Base-by-base conservation (phyloP, 495 filamentous ascomycete genomes). In the Penicillium cataractarum region DNA sequence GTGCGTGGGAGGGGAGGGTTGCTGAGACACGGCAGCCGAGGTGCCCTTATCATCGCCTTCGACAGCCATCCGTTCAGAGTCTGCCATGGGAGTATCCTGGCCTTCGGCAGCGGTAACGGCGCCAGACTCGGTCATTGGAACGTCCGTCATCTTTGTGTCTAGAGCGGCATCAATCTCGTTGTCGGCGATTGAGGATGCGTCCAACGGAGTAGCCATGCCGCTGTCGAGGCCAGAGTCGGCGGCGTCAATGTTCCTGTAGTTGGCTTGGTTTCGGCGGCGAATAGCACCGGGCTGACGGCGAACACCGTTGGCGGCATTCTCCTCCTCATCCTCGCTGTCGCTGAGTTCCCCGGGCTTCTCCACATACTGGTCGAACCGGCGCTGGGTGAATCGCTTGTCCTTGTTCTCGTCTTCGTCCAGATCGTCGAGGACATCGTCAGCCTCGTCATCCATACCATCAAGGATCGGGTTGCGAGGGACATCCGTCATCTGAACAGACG, bases 401-500 rank as follows among this genome's bases (percentile, higher is more conserved):
- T 90, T 89, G 62, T 96, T 92, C 52, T 93, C 86, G 65, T 97
- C 95, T 55, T 95, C 95, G 57, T 98, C 94, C 2, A 90, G 70
- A 68, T 97, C 93, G 64, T 96, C 92, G 24, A 95, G 80, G 63
- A 89, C 86, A n/a, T 90, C 95, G 49, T 97, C 93, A 29, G 90
- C 87, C 46, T 97, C 93, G 57, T 96, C 92, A 56, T 87, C 83
- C 68, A 90, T 87, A 26, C 87, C 89, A 31, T 86, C 81, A 13
- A 90, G 68, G 31, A 82, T 66, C 1, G 89, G 83, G 24, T 88
- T 84, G 10, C 91, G 90, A 2, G 96, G 95, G n/a, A 97, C 90
- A 68, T 97, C 93, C 8, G 90, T 89, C 87, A 97, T 92, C 73
- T 97, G 95, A 15, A 98, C 95, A 0, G 92, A 96, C 0, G 96